These are phyloP conservation scores for Volvariella surrecta DNA, from an alignment of 1,284 basidiomycete species.

Conservation along the genomic window DNA sequence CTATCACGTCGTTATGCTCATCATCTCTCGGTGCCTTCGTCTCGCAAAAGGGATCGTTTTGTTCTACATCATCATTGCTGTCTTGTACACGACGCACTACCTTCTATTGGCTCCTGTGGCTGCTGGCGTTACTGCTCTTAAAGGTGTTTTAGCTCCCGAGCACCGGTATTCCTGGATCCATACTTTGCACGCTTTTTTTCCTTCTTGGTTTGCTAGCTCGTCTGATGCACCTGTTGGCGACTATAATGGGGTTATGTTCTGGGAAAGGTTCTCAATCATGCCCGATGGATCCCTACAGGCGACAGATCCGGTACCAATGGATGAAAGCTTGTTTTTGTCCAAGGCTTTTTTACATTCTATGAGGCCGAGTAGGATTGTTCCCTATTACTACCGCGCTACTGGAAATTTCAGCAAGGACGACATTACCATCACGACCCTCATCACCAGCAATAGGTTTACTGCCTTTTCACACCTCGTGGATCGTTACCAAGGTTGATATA, in stretches of 20 bases:
- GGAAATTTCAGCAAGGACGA: slow-evolving; percentile 47
- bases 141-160: slow-evolving; percentile 14
- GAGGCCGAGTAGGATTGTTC: slow-evolving; percentile 66
- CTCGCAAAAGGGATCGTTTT: neutral
- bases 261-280: too few species aligned
- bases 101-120: slow-evolving; percentile 18
- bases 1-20: neutral
- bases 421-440: slow-evolving; percentile 76
- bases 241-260: too few species aligned
- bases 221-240: neutral
- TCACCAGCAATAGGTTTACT: slow-evolving; percentile 71
- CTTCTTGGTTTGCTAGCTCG: slow-evolving; percentile 3
- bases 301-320: slow-evolving; percentile 22
- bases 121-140: slow-evolving; percentile 14
- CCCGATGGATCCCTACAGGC: slow-evolving; percentile 13
- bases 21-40: slow-evolving; percentile 1
- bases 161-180: slow-evolving; percentile 8
- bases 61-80: too few species aligned
- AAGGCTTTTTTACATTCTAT: slow-evolving; percentile 62
- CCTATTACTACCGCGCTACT: slow-evolving; percentile 68
- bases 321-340: slow-evolving; percentile 43
- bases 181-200: neutral
- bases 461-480: slow-evolving; percentile 64
- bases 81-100: slow-evolving; percentile 30
- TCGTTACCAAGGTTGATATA: slow-evolving; percentile 53